Conservation (phyloP, 805 yeast species). For the Kuraishia molischiana region DNA sequence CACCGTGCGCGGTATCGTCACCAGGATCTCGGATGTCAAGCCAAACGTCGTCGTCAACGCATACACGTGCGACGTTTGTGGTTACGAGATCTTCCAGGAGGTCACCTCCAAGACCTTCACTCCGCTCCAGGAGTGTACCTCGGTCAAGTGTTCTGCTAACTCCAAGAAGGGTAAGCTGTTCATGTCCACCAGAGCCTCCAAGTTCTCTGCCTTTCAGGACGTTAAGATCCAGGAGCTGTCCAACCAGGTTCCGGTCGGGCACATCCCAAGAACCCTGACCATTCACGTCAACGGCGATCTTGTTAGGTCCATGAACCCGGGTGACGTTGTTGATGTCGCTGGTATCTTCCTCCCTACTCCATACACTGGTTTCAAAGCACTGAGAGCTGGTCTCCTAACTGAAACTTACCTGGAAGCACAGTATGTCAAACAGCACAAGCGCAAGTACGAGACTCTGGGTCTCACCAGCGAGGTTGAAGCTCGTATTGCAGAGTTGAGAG, state of each 20-base stretch:
- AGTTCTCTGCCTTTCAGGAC: constrained; percentile 92
- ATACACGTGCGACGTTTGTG: constrained; percentile 96
- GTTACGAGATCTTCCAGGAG: constrained; percentile 93
- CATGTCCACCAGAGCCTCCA: constrained; percentile 92
- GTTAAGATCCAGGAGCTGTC: constrained; percentile 91
- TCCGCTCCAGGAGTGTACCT: constrained; percentile 83
- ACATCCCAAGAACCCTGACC: constrained; percentile 82
- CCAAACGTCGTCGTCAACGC: constrained; percentile 89
- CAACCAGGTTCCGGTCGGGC: constrained; percentile 96
- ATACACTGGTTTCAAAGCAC: constrained; percentile 89
- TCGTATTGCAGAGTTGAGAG: constrained; percentile 44
- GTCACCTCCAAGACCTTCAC: constrained; percentile 75
- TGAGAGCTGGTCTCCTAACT: constrained; percentile 86
- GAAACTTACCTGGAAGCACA: constrained; percentile 93
- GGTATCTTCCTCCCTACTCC: constrained; percentile 94
- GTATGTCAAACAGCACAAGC: constrained; percentile 76
- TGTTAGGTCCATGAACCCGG: constrained; percentile 83
- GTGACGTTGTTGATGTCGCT: constrained; percentile 87
- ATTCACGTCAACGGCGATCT: constrained; percentile 89
- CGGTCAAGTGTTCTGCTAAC: constrained; percentile 69
- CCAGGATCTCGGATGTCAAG: constrained; percentile 92
- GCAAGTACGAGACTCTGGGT: constrained; percentile 63
- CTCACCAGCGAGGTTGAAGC: constrained; percentile 45
- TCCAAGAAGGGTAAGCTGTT: constrained; percentile 81
- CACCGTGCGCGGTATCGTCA: constrained; percentile 89